phyloP scores from a whole-genome alignment of 176 grass and related monocot genomes.

The Eleusine indica region DNA sequence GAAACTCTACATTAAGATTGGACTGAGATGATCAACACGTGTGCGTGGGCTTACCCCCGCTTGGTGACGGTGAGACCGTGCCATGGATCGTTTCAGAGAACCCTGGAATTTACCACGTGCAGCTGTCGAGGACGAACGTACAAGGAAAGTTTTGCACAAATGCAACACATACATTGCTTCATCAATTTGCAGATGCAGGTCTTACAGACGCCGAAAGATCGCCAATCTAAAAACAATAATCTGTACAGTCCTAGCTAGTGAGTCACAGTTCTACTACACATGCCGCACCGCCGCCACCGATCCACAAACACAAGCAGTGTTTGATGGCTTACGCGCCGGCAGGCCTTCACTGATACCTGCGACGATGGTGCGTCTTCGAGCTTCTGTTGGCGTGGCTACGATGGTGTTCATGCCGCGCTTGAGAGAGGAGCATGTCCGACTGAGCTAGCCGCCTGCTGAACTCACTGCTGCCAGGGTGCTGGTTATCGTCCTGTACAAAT shows the following conservation, averaged over 20 bases:
- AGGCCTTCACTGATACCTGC: slow-evolving; percentile 36
- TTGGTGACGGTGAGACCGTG: not conserved
- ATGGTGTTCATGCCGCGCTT: slow-evolving; percentile 59
- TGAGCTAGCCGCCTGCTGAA: slow-evolving; percentile 71
- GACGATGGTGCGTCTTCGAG: slow-evolving; percentile 40
- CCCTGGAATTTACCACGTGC: not conserved
- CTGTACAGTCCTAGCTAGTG: slow-evolving; percentile 5
- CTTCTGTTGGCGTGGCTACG: slow-evolving; percentile 29
- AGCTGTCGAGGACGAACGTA: not conserved
- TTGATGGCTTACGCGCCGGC: not conserved
- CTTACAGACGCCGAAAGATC: not conserved
- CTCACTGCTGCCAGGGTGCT: slow-evolving; percentile 41
- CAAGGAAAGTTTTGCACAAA: not conserved
- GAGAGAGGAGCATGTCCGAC: slow-evolving; percentile 72
- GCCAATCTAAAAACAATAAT: slow-evolving; percentile 8
- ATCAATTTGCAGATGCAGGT: slow-evolving; percentile 19
- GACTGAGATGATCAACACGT: not conserved
- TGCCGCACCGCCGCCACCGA: not conserved
- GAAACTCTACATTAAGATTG: too few relatives aligned
- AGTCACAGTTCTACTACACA: not conserved
- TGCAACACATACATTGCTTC: not conserved
- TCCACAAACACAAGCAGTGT: slow-evolving; percentile 50
- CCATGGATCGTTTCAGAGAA: too few relatives aligned
- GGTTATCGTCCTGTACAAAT: slow-evolving; percentile 43
- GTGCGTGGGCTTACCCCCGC: not conserved